Evolutionary conservation across 129 eudicot species (phyloP), one percentile per base, ranked within the genome.

Genomic region (Tagetes patula): DNA sequence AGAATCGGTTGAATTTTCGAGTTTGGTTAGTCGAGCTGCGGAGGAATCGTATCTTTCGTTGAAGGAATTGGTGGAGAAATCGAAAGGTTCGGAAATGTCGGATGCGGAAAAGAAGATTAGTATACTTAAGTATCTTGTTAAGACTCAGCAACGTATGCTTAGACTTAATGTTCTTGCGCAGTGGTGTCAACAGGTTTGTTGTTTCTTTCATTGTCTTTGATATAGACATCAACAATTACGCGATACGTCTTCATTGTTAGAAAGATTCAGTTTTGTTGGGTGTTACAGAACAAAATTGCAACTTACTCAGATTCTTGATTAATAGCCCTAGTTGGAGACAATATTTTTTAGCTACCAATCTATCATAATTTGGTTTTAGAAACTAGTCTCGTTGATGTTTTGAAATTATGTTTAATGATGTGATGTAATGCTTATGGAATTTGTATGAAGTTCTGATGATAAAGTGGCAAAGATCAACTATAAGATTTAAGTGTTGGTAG

Each of bases 141-240:
- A 88, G 83, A 94, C 94, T 60, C 99, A 90, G 76, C 99, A 94
- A 81, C 91, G 99, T 12, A 90, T 94, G 97, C 93, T 94, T n/a
- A 85, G 99, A 2, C 96, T 94, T 67, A 86, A 90, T 78, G 99
- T 90, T 67, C 96, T 94, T 52, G 84, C 99, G 10, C 92, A 94
- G 72, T 94, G 99, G 99, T 86, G 97, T 69, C 97, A 94, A 59
- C 99, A 94, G 99, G 99, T 94, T 39, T 11, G 10, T 53, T 3
- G 12, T 30, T 38, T 49, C 6, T 42, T 39, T 10, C 31, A 2
- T 30, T 41, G 27, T 10, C 43, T 31, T 30, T 64, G 69, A 34
- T 74, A 27, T 20, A 49, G 69, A 34, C 64, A 27, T 20, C 42
- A 33, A 30, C 32, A 10, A 37, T 36, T 5, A 41, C 13, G 32